phyloP scores from a whole-genome alignment of 306 rosid species.

The Sphenostylis stenocarpa region DNA sequence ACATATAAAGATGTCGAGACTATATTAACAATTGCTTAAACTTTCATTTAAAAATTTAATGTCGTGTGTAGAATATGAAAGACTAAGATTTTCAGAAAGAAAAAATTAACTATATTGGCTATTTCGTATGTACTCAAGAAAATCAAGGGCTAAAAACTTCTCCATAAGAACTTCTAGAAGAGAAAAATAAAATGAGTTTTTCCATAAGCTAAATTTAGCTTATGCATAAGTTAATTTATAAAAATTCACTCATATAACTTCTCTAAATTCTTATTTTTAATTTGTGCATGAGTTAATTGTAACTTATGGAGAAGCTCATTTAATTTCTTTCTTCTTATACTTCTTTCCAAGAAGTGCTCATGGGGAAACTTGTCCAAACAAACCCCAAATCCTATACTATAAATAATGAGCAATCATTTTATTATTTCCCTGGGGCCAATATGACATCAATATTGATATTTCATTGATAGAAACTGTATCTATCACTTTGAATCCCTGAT shows the following conservation, averaged over 20 bases:
- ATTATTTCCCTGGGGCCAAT: background rate
- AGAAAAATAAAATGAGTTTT: no score
- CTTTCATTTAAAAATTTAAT: background rate
- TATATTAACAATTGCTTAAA: background rate
- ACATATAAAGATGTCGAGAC: slow-evolving; percentile 6
- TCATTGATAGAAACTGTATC: background rate
- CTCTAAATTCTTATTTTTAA: no score
- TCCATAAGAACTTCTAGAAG: no score
- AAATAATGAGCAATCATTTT: background rate
- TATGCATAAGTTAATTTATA: no score
- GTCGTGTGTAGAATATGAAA: background rate
- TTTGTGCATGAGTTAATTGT: no score
- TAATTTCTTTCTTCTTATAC: no score
- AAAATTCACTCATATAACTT: no score
- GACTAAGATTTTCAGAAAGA: background rate
- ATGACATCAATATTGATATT: background rate
- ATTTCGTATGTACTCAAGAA: background rate
- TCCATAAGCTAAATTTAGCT: no score
- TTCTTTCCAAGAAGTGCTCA: no score
- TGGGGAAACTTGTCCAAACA: no score
- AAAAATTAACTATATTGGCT: background rate
- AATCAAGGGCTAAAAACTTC: background rate
- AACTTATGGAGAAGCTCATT: no score
- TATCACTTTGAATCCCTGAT: background rate
- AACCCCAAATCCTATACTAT: background rate